Evolutionary conservation across 1,284 basidiomycete genomes (phyloP), one percentile per base, ranked within the genome.

Genomic region (Irpex sp.): DNA sequence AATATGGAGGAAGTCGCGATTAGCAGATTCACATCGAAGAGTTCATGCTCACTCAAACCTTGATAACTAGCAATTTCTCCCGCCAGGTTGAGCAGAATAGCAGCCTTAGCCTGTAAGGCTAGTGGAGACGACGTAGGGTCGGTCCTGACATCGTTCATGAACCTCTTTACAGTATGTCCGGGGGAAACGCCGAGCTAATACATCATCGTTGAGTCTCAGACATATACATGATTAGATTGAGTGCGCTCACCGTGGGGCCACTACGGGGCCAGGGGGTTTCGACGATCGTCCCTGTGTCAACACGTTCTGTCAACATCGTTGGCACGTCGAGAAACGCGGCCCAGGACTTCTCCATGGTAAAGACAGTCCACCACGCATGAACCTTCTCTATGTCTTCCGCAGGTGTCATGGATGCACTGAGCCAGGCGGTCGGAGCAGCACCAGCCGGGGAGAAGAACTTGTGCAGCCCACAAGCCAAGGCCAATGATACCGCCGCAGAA

Each of bases 301-400:
- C 64, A 51, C 71, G 64, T 31, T 69, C 68, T 51, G 70, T 64
- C 50, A 76, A 60, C 13, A 70, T 69, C 21, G 75, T 69, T 0
- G 77, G 75, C 0, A 74, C 67, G 21, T 74, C 76, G 57, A 77
- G 71, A 3, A 73, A 76, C 4, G 75, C 71, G 3, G 75, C 67
- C 76, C 79, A 80, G 37, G 71, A 75, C 57, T 76, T 77, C 67
- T 79, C 79, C 21, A 81, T 63, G 7, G 71, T 70, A n/a, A 76
- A 71, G 0, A 77, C 76, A 6, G 75, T 73, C 81, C 81, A 83
- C 65, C 81, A 82, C 0, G 77, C 78, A 56, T 76, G 69, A 47
- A 81, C 76, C 6, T 76, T 71, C 67, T 82, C 80, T 9, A 72
- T 74, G 54, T 80, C 75, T 56, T 79, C 73, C 4, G 77, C 66